Base-by-base conservation (phyloP, 306 rosid genomes). In the Abrus pulchellus region DNA sequence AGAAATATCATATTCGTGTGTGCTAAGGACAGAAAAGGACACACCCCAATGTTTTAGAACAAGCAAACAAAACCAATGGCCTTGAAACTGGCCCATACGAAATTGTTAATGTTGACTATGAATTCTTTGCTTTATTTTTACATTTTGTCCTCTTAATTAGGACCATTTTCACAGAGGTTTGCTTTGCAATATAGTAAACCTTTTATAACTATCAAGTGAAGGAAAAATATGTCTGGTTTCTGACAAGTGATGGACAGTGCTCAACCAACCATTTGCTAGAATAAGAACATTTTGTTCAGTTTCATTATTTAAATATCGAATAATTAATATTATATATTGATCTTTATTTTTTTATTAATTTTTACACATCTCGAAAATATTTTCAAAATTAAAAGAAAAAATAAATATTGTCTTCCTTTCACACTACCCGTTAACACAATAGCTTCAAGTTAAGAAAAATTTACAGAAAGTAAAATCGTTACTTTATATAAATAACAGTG, bases 71-170 rank as follows among this genome's bases (percentile, higher is more conserved):
- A 40, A 28, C 4, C 6, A 33, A 13, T 11, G 48, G 76, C 13
- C 33, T 20, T 0, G 48, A 12, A 20, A 9, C 9, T 68, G 54
- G 54, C 5, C 67, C 67, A 73, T 40, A 44, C 40, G 9, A 61
- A 59, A 54, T 30, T 27, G 67, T 74, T 43, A 29, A 63, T 63
- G 62, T 59, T 75, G 48, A 75, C 79, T 60, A 45, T 60, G 40
- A 60, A 45, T 75, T 75, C 9, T 11, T 59, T 45, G 71, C 71
- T 75, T 59, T 43, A 9, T 3, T 12, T 1, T 12, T 74, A 57
- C 54, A 40, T 56, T 10, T 73, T 6, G 41, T 10, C 48, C 50
- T 9, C 0, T 71, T 36, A 71, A 34, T 71, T 53, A 27, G 38
- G 32, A 44, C n/a, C 38, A 52, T 5, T 53, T 34, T 53, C 57